Evolutionary conservation across 257 asterid species (phyloP).

Genomic region (Penstemon davidsonii): DNA sequence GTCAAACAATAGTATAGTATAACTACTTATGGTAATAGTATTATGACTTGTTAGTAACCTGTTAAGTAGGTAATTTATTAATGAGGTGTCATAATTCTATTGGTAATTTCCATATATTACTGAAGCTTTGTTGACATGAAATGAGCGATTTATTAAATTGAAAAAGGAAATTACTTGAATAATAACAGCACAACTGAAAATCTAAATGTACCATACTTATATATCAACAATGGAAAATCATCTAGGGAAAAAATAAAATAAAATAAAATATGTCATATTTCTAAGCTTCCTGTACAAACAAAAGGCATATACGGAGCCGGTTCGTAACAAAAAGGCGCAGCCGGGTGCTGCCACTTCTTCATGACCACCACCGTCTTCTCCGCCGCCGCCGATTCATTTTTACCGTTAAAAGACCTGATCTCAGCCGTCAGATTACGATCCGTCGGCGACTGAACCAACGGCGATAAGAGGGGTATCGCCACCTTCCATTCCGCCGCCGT

Average conservation of each 20-base stretch:
- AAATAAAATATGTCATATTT: slow-evolving; percentile 30
- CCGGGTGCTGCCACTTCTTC: slow-evolving; percentile 68
- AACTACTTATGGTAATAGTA: too few species aligned
- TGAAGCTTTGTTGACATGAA: too few species aligned
- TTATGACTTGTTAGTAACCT: too few species aligned
- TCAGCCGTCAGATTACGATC: slow-evolving; percentile 39
- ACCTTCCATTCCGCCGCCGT: slow-evolving; percentile 60
- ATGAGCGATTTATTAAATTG: too few species aligned
- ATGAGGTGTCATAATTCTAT: too few species aligned
- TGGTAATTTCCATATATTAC: too few species aligned
- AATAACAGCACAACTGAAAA: too few species aligned
- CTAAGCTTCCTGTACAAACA: slow-evolving; percentile 44
- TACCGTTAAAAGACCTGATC: slow-evolving; percentile 24
- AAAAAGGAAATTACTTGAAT: too few species aligned
- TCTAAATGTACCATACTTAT: too few species aligned
- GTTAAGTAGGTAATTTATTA: too few species aligned
- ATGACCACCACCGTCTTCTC: slow-evolving; percentile 41
- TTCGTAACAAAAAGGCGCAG: slow-evolving; percentile 63
- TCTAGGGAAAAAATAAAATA: background rate
- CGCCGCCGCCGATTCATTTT: slow-evolving; percentile 32
- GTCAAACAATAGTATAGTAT: too few species aligned
- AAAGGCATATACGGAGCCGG: slow-evolving; percentile 52
- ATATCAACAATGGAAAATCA: too few species aligned
- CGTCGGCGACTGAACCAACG: slow-evolving; percentile 58
- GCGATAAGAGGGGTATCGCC: slow-evolving; percentile 68